These are phyloP conservation scores for Epichloe coenophiala DNA, from an alignment of 2,329 filamentous ascomycete species.

Conservation along the genomic window DNA sequence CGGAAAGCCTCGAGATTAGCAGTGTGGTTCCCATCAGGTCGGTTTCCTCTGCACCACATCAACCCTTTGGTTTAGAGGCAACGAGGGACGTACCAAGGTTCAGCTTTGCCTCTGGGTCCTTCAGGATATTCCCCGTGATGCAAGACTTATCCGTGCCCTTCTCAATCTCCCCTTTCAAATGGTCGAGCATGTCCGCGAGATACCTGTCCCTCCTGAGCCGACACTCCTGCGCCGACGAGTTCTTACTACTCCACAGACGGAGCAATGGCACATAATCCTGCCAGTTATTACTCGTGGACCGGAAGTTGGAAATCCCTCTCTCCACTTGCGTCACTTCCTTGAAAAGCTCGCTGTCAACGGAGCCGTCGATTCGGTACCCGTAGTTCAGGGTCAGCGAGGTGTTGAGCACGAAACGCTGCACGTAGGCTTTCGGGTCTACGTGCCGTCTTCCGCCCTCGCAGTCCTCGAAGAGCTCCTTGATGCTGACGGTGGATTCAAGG, in stretches of 20 bases:
- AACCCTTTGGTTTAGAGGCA: not conserved
- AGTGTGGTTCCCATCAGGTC: too few species aligned
- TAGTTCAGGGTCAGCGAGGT: conserved; percentile 69
- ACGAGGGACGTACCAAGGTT: conserved; percentile 17
- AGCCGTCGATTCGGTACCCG: conserved; percentile 60
- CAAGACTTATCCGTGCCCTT: conserved; percentile 27
- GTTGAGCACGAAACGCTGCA: conserved; percentile 64
- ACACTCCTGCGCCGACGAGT: conserved; percentile 49
- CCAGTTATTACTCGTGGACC: conserved; percentile 72
- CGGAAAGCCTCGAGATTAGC: not conserved
- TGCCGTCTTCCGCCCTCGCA: conserved; percentile 47
- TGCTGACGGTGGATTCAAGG: conserved; percentile 57
- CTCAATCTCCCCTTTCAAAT: conserved; percentile 27
- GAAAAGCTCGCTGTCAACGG: conserved; percentile 52
- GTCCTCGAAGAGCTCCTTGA: conserved; percentile 57
- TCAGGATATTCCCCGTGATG: conserved; percentile 40
- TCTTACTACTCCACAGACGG: conserved; percentile 49
- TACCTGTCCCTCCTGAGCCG: conserved; percentile 54
- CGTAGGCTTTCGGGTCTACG: conserved; percentile 59
- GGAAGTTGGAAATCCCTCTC: conserved; percentile 59
- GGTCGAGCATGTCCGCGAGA: conserved; percentile 52
- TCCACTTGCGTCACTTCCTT: conserved; percentile 66
- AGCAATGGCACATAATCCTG: conserved; percentile 73
- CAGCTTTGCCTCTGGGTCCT: conserved; percentile 28
- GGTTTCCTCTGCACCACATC: too few species aligned